These are phyloP conservation scores for Luffa aegyptiaca DNA, from an alignment of 306 rosid species.

Conservation along the genomic window DNA sequence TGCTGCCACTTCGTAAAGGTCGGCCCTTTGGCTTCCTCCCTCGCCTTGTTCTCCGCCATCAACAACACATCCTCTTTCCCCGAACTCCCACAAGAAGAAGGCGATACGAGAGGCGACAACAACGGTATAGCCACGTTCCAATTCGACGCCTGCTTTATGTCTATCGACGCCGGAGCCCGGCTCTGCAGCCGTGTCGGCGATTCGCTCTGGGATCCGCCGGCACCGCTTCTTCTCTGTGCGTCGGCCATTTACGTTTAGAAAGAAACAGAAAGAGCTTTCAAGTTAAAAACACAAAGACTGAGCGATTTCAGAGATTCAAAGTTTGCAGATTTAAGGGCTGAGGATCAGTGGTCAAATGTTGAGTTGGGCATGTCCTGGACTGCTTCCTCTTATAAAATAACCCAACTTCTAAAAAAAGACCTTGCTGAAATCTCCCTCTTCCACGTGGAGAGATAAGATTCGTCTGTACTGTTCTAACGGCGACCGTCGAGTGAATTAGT, in stretches of 20 bases:
- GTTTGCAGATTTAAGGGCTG: background rate
- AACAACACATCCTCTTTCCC: background rate
- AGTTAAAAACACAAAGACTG: background rate
- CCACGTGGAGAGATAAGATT: constrained; percentile 1
- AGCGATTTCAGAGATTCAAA: background rate
- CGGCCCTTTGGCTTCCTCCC: constrained; percentile 24
- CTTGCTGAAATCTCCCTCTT: too few species aligned
- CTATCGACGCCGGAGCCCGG: constrained; percentile 70
- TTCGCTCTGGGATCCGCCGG: constrained; percentile 8
- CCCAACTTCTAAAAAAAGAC: background rate
- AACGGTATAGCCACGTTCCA: constrained; percentile 96
- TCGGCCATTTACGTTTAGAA: constrained; percentile 38
- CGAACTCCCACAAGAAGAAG: constrained; percentile 23
- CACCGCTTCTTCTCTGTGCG: constrained; percentile 14
- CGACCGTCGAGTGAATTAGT: background rate
- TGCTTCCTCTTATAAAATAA: background rate
- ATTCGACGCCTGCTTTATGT: constrained; percentile 38
- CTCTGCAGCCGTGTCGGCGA: constrained; percentile 57
- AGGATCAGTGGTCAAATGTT: background rate
- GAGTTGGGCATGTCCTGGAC: background rate
- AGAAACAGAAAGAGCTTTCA: too few species aligned
- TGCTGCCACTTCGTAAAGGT: constrained; percentile 81
- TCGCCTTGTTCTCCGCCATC: constrained; percentile 16
- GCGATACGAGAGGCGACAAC: constrained; percentile 66
- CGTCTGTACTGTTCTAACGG: background rate